These are phyloP conservation scores for Erucastrum elatum DNA, from an alignment of 345 rosid genomes.

Conservation along the genomic window DNA sequence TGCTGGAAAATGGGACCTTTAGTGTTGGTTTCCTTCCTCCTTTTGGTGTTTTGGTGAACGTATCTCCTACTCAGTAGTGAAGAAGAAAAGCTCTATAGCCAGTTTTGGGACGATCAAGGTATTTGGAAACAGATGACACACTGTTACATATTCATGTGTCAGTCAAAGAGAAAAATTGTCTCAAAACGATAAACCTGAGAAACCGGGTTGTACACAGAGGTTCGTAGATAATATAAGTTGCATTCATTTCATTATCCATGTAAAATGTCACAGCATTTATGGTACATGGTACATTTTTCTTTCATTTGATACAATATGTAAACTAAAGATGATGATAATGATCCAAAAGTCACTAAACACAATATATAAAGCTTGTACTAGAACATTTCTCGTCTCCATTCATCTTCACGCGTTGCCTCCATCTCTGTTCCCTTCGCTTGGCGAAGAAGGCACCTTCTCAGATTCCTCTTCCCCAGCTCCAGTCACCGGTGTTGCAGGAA, in stretches of 20 bases:
- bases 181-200: too few species aligned
- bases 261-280: constrained; percentile 42
- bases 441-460: constrained; percentile 39
- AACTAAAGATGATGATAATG: constrained; percentile 9
- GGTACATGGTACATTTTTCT: constrained; percentile 22
- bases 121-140: too few species aligned
- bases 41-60: too few species aligned
- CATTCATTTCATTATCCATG: constrained; percentile 46
- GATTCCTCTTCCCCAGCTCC: constrained; percentile 34
- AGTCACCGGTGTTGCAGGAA: constrained; percentile 18
- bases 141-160: too few species aligned
- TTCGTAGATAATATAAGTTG: constrained; percentile 18
- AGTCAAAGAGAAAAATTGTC: too few species aligned
- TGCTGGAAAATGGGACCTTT: too few species aligned
- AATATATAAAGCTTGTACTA: background rate
- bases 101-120: background rate
- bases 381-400: background rate
- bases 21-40: too few species aligned
- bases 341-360: constrained; percentile 12
- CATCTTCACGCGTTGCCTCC: constrained; percentile 32
- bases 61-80: background rate
- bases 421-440: constrained; percentile 31
- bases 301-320: constrained; percentile 25
- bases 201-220: constrained; percentile 6
- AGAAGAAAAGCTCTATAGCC: background rate